Percentiles rank a stretch among this genome's conserved stretches.
These are phyloP conservation scores for Pleurotus platypus DNA, from an alignment of 768 basidiomycete species.

Conservation along the genomic window DNA sequence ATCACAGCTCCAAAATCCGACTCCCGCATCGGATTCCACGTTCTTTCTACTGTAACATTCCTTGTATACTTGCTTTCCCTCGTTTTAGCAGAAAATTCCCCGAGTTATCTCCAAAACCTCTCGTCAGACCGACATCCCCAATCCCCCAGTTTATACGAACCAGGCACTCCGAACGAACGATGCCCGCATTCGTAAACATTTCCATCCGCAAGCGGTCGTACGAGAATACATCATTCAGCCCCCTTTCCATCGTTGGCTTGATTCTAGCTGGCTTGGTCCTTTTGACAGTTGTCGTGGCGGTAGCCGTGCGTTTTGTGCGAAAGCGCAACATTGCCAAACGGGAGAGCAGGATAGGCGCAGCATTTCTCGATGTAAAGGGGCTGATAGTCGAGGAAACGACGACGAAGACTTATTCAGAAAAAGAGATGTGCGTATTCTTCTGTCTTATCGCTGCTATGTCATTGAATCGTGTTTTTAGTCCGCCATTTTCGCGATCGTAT, in stretches of 20 bases:
- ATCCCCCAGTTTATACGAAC: too few species aligned
- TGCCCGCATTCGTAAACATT: conserved; percentile 5
- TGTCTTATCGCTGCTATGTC: neutral
- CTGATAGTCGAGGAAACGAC: conserved; percentile 31
- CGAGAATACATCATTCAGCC: conserved; percentile 11
- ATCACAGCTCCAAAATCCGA: too few species aligned
- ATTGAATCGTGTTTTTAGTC: too few species aligned
- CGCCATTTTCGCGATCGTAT: conserved; percentile 36
- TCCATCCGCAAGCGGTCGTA: neutral
- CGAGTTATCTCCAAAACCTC: too few species aligned
- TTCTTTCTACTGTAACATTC: too few species aligned
- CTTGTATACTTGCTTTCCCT: too few species aligned
- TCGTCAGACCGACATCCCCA: too few species aligned
- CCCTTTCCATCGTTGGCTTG: conserved; percentile 49
- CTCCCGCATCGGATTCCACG: too few species aligned
- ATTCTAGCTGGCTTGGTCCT: conserved; percentile 39
- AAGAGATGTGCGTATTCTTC: conserved; percentile 18
- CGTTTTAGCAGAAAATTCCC: too few species aligned
- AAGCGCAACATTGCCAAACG: conserved; percentile 33
- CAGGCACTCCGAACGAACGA: neutral
- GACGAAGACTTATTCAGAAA: conserved; percentile 17
- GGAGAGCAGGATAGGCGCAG: conserved; percentile 32
- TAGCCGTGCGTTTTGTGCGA: conserved; percentile 36
- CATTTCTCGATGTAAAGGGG: conserved; percentile 48
- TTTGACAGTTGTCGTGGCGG: conserved; percentile 37